Conservation (phyloP, 164 flowering plant genomes). For the Vitis amurensis region DNA sequence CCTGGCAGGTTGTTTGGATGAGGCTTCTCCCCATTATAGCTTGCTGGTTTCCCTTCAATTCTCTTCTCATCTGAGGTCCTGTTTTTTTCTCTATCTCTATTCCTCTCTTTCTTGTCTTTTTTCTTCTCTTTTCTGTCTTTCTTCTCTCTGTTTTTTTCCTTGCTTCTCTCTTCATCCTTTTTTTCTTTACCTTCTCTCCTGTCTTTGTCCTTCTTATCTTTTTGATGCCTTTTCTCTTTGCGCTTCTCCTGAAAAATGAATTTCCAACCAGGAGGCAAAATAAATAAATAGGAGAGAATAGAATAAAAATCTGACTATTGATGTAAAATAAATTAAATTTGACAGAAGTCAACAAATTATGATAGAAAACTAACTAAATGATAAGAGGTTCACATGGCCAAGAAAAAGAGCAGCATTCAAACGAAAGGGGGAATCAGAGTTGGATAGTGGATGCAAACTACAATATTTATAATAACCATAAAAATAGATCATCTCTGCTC, state of each 20-base stretch:
- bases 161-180: constrained; percentile 21
- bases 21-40: constrained; percentile 18
- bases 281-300: no score
- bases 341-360: no score
- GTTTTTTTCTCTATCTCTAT: constrained; percentile 20
- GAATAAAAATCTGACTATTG: not conserved
- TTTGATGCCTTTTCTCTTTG: constrained; percentile 27
- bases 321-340: not conserved
- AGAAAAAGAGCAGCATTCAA: no score
- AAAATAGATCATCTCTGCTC: no score
- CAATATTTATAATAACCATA: no score
- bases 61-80: constrained; percentile 24
- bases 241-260: constrained; percentile 14
- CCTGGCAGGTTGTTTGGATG: constrained; percentile 2
- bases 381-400: no score
- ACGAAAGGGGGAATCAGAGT: no score
- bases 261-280: not conserved
- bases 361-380: no score
- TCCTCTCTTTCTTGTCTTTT: constrained; percentile 20
- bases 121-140: constrained; percentile 23
- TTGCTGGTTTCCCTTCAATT: constrained; percentile 17
- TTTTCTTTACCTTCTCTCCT: constrained; percentile 20
- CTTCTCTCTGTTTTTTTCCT: constrained; percentile 16
- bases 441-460: no score
- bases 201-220: constrained; percentile 22